A percentile compares a stretch with the other conserved stretches of the same genome.
Conservation (phyloP, 2,329 filamentous ascomycete species). For the Bipolaris bicolor region DNA sequence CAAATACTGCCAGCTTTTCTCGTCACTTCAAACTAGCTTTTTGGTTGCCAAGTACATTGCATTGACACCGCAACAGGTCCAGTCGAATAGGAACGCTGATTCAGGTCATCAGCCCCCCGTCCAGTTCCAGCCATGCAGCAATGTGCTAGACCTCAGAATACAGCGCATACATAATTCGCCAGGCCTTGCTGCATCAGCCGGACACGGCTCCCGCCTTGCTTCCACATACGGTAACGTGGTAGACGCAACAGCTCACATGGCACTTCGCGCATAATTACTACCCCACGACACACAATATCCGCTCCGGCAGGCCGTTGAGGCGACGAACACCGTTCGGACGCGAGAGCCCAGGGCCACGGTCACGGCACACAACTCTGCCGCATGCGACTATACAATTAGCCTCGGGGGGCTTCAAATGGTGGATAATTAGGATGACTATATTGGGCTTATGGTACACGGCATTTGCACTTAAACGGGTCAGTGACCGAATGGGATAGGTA, state of each 20-base stretch:
- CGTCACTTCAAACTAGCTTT: too few species aligned
- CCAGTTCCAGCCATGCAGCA: not conserved
- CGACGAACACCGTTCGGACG: conserved; percentile 12
- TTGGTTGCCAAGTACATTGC: too few species aligned
- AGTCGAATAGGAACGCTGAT: not conserved
- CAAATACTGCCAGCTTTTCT: too few species aligned
- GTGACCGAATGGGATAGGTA: conserved; percentile 11
- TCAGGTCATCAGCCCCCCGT: not conserved
- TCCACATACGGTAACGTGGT: not conserved
- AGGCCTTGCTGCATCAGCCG: not conserved
- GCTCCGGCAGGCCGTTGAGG: conserved; percentile 16
- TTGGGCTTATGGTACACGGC: conserved; percentile 16
- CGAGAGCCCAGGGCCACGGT: conserved; percentile 17
- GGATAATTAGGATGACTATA: conserved; percentile 16
- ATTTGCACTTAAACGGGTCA: conserved; percentile 10
- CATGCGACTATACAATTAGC: conserved; percentile 10
- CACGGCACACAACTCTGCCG: conserved; percentile 4
- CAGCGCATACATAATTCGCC: conserved; percentile 1
- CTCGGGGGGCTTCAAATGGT: conserved; percentile 14
- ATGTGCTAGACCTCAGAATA: not conserved
- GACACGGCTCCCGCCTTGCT: not conserved
- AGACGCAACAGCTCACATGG: conserved; percentile 5
- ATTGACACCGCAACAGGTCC: too few species aligned
- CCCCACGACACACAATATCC: conserved; percentile 15
- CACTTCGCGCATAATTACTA: conserved; percentile 9